Percentiles rank a stretch among this genome's conserved stretches.
These are phyloP conservation scores for Musa beccarii DNA, from an alignment of 176 grass and related monocot genomes.

Conservation along the genomic window DNA sequence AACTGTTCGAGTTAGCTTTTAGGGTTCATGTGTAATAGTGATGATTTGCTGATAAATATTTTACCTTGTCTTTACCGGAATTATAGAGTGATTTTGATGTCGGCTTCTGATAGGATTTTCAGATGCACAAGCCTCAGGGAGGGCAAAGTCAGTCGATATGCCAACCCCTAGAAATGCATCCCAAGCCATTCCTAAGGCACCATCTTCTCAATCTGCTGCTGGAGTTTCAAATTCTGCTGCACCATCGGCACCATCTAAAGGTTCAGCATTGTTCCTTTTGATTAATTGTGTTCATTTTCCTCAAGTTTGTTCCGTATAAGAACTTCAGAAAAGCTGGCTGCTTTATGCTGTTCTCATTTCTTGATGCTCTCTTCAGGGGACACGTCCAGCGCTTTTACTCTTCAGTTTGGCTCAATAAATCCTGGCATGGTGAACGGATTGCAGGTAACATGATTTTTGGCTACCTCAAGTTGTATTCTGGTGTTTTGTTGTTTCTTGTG, in stretches of 20 bases:
- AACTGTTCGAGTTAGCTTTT: background rate
- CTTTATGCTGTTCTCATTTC: background rate
- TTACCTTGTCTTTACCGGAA: background rate
- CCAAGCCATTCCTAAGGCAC: conserved; percentile 40
- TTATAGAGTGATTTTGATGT: conserved; percentile 6
- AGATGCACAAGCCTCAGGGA: conserved; percentile 22
- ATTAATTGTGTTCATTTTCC: background rate
- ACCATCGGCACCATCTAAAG: conserved; percentile 33
- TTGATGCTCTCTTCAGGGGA: conserved; percentile 28
- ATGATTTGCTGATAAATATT: background rate
- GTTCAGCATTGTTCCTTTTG: conserved; percentile 11
- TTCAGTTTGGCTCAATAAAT: conserved; percentile 92
- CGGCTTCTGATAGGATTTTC: conserved; percentile 1
- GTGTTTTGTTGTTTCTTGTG: background rate
- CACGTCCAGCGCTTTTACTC: conserved; percentile 36
- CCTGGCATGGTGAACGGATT: conserved; percentile 46
- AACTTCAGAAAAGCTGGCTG: background rate
- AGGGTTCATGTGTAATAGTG: background rate
- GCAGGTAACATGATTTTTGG: conserved; percentile 34
- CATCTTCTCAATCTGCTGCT: conserved; percentile 22
- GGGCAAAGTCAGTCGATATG: conserved; percentile 30
- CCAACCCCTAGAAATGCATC: conserved; percentile 36
- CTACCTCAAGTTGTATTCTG: background rate
- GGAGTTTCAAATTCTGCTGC: conserved; percentile 23
- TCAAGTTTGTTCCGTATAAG: background rate